These are phyloP conservation scores for Yamadazyma dendronema DNA, from an alignment of 1,139 yeast genomes.

Conservation along the genomic window DNA sequence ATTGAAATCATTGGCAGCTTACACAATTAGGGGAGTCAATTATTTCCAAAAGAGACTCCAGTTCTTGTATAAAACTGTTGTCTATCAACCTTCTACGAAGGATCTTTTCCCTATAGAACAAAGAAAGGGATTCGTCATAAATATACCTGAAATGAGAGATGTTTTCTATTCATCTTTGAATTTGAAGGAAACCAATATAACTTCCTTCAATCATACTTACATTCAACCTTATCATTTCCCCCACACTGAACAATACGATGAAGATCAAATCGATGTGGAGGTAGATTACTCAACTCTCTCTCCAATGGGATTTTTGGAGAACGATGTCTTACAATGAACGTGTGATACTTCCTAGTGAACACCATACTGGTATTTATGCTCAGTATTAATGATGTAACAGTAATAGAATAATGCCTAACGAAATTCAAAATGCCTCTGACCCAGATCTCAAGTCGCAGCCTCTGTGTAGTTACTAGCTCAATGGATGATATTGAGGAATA, in stretches of 20 bases:
- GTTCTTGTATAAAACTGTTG: slow-evolving; percentile 22
- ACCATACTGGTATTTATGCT: no score
- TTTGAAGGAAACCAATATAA: slow-evolving; percentile 27
- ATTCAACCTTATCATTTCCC: slow-evolving; percentile 34
- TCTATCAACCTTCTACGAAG: slow-evolving; percentile 24
- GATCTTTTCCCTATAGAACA: slow-evolving; percentile 30
- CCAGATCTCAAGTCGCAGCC: not conserved
- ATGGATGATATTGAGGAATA: slow-evolving; percentile 33
- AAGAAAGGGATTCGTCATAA: slow-evolving; percentile 24
- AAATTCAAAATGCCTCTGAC: no score
- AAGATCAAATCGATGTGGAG: slow-evolving; percentile 5
- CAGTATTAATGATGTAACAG: not conserved
- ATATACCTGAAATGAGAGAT: slow-evolving; percentile 25
- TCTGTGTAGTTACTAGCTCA: not conserved
- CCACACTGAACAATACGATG: slow-evolving; percentile 9
- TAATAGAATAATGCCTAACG: not conserved
- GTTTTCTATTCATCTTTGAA: slow-evolving; percentile 26
- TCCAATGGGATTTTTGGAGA: slow-evolving; percentile 18
- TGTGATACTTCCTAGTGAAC: no score
- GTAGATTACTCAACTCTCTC: slow-evolving; percentile 19
- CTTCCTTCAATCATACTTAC: slow-evolving; percentile 24
- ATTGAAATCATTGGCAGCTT: slow-evolving; percentile 28
- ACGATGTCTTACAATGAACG: slow-evolving; percentile 11
- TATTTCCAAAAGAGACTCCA: slow-evolving; percentile 23
- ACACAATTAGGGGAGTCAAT: slow-evolving; percentile 32